Evolutionary conservation across 352 stramenopile species (phyloP), one percentile per base, ranked within the genome.

Genomic region (Pythium utonaiense): DNA sequence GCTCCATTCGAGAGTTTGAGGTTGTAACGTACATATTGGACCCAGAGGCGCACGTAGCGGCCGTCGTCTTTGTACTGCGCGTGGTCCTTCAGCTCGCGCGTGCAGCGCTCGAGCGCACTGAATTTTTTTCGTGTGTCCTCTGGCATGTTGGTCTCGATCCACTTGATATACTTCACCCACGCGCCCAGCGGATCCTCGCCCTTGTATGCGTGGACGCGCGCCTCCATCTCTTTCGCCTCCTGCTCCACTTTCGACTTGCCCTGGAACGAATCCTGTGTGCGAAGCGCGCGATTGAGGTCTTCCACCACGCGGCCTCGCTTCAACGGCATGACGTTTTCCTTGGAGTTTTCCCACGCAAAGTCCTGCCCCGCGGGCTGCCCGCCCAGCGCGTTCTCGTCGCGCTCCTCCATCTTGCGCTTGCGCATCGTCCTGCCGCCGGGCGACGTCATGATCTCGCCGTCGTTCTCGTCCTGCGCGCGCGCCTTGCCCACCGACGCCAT

Each of bases 261-360:
- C 53, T 88, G 74, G 41, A 87, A 85, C 17, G 75, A 89, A 42
- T 89, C 77, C 38, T 90, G 67, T 13, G 72, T 70, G 16, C 69
- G 75, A 60, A 93, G 65, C 41, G 82, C 78, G 44, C 75, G 69
- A 64, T 95, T 95, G 34, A 95, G 75, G 44, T 95, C 82, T 5
- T 65, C 57, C 27, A 95, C 83, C 50, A 91, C 89, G 16, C 86
- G 84, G 4, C 86, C 86, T 27, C 83, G 69, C 57, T 90, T 88
- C 42, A 95, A 67, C 41, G 86, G 86, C 74, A 91, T 77, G n/a
- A 95, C 83, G 62, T 95, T 95, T 66, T 95, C 86, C 60, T 95
- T 95, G 31, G 82, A 84, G 62, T 70, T 77, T 66, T 95, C 86
- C 86, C 86, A 95, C 71, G 85, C 78, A 61, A 91, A 95, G 41